Conservation (phyloP, 1,139 yeast species). For the Yamadazyma trypodendri region DNA sequence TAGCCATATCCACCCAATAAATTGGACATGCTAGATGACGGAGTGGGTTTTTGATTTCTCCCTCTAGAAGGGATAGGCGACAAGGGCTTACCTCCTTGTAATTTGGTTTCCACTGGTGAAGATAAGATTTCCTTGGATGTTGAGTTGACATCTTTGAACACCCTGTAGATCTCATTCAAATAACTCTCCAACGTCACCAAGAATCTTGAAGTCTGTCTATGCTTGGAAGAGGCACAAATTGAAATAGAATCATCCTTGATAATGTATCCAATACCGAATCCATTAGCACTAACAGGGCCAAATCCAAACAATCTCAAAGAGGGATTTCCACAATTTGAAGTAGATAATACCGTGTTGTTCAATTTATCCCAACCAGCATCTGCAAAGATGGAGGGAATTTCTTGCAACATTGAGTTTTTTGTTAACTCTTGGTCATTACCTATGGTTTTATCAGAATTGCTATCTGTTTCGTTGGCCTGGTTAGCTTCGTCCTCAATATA, state of each 20-base stretch:
- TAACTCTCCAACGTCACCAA: slow-evolving; percentile 72
- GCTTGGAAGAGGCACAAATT: slow-evolving; percentile 85
- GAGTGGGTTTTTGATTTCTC: slow-evolving; percentile 17
- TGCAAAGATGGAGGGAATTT: slow-evolving; percentile 55
- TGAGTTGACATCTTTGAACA: slow-evolving; percentile 45
- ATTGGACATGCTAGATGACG: slow-evolving; percentile 31
- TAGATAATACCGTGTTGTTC: slow-evolving; percentile 51
- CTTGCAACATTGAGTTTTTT: slow-evolving; percentile 19
- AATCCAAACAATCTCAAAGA: slow-evolving; percentile 84
- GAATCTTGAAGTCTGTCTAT: slow-evolving; percentile 83
- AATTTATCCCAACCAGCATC: slow-evolving; percentile 67
- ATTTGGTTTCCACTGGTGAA: slow-evolving; percentile 15
- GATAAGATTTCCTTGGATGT: slow-evolving; percentile 14
- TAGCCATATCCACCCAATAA: slow-evolving; percentile 81
- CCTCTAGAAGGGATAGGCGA: neutral
- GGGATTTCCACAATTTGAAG: slow-evolving; percentile 71
- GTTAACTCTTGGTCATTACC: slow-evolving; percentile 16
- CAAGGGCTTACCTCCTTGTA: slow-evolving; percentile 1
- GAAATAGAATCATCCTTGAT: slow-evolving; percentile 83
- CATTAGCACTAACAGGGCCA: slow-evolving; percentile 89
- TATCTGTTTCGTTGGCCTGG: slow-evolving; percentile 11
- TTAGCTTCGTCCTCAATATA: slow-evolving; percentile 38
- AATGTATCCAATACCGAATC: slow-evolving; percentile 90
- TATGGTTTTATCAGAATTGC: slow-evolving; percentile 24
- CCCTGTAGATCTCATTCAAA: slow-evolving; percentile 59